Conservation (phyloP, 2,329 filamentous ascomycete genomes). For the Ophiocordyceps unilateralis region DNA sequence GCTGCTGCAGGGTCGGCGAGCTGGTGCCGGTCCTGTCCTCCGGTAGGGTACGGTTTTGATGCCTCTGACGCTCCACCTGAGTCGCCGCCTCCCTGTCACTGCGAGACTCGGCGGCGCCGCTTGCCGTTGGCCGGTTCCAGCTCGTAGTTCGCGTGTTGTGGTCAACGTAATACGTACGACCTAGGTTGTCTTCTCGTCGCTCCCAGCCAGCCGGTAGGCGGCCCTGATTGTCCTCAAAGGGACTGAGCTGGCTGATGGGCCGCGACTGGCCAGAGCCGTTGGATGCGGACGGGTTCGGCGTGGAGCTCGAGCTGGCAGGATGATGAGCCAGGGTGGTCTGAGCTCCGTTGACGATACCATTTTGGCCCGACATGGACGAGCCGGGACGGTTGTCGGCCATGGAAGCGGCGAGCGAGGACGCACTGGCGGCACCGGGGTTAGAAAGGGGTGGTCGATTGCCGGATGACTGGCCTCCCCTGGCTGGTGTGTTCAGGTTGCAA, state of each 20-base stretch:
- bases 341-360: conserved; percentile 24
- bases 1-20: conserved; percentile 59
- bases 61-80: conserved; percentile 78
- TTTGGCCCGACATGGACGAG: conserved; percentile 33
- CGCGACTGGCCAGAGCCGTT: conserved; percentile 16
- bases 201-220: conserved; percentile 90
- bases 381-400: conserved; percentile 30
- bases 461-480: conserved; percentile 31
- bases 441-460: conserved; percentile 28
- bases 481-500: conserved; percentile 64
- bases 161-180: conserved; percentile 94
- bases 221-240: conserved; percentile 92
- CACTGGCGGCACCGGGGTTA: conserved; percentile 23
- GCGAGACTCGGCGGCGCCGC: conserved; percentile 53
- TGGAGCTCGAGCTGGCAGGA: conserved; percentile 28
- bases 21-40: conserved; percentile 89
- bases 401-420: conserved; percentile 25
- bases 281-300: conserved; percentile 9
- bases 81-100: conserved; percentile 77
- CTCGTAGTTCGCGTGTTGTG: conserved; percentile 95
- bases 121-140: conserved; percentile 77
- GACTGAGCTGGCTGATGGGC: conserved; percentile 44
- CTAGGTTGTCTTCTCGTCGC: conserved; percentile 82
- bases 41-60: conserved; percentile 88
- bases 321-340: conserved; percentile 25